A percentile compares a stretch with the other conserved stretches of the same genome.
Conservation (phyloP, 768 basidiomycete genomes). For the Suillus subalutaceus region DNA sequence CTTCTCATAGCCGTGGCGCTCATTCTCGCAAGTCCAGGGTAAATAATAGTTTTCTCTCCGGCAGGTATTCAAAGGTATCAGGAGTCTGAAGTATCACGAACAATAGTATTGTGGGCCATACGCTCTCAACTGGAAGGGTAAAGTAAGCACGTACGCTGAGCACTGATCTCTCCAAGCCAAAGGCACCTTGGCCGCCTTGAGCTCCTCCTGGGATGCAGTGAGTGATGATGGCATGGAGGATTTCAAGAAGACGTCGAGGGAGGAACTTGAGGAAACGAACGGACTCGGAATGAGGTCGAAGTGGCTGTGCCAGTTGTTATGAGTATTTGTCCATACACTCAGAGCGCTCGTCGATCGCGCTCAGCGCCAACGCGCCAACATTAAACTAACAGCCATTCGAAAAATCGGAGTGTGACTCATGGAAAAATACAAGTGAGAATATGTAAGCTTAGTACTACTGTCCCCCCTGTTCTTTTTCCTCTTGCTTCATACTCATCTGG, state of each 20-base stretch:
- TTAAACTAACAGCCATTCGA: not conserved
- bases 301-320: slow-evolving; percentile 5
- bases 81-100: slow-evolving; percentile 50
- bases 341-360: too few relatives aligned
- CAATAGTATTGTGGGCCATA: slow-evolving; percentile 14
- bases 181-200: slow-evolving; percentile 76
- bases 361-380: not conserved
- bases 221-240: slow-evolving; percentile 66
- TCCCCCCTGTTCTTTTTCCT: slow-evolving; percentile 48
- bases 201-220: slow-evolving; percentile 81
- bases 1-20: slow-evolving; percentile 87
- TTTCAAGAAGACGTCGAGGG: not conserved
- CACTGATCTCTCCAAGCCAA: slow-evolving; percentile 88
- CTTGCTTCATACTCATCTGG: slow-evolving; percentile 86
- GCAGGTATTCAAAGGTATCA: slow-evolving; percentile 88
- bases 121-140: slow-evolving; percentile 1
- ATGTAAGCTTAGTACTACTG: slow-evolving; percentile 19
- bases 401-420: not conserved
- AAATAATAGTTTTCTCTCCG: slow-evolving; percentile 76
- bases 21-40: slow-evolving; percentile 94
- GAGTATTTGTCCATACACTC: not conserved
- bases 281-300: not conserved
- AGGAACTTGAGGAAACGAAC: not conserved
- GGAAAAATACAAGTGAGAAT: not conserved
- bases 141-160: slow-evolving; percentile 70